These are phyloP conservation scores for Penicillium fimorum DNA, from an alignment of 495 filamentous ascomycete species.

Conservation along the genomic window DNA sequence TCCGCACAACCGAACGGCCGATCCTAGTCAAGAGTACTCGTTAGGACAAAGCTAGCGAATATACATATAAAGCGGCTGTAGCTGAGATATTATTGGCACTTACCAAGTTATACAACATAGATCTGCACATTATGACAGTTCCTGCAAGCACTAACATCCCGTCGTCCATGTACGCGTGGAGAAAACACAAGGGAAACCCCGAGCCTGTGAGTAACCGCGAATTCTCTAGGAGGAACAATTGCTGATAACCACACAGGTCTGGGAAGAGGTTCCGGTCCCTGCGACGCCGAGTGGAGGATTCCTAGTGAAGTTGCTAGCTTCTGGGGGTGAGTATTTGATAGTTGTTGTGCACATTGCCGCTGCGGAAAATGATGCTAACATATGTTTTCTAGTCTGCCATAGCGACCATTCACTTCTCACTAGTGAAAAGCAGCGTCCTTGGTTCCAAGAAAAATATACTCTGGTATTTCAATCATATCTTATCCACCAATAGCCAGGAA, in stretches of 20 bases:
- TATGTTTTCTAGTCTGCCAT: slow-evolving; percentile 17
- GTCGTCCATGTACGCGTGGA: slow-evolving; percentile 22
- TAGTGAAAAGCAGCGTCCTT: slow-evolving; percentile 20
- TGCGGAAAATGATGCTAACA: not conserved
- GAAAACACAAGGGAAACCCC: slow-evolving; percentile 23
- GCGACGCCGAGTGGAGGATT: slow-evolving; percentile 12
- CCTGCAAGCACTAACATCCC: not conserved
- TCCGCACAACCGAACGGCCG: not conserved
- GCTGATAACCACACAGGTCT: slow-evolving; percentile 8
- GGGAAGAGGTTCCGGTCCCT: slow-evolving; percentile 22
- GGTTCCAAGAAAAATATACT: slow-evolving; percentile 23
- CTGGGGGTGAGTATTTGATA: slow-evolving; percentile 15
- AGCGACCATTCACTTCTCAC: slow-evolving; percentile 24
- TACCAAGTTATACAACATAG: not conserved
- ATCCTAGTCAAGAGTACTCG: not conserved
- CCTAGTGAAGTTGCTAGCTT: slow-evolving; percentile 20
- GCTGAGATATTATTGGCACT: not conserved
- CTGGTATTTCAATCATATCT: slow-evolving; percentile 1
- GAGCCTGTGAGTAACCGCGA: slow-evolving; percentile 7
- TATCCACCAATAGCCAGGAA: not conserved
- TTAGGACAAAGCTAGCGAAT: not conserved
- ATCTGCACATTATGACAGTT: not conserved
- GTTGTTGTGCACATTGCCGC: not conserved
- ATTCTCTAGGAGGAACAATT: no score
- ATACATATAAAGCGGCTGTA: not conserved